Percentiles rank a stretch among this genome's conserved stretches.
phyloP scores from a whole-genome alignment of 1,139 yeast genomes.

The Pneumocystis oryctolagi region DNA sequence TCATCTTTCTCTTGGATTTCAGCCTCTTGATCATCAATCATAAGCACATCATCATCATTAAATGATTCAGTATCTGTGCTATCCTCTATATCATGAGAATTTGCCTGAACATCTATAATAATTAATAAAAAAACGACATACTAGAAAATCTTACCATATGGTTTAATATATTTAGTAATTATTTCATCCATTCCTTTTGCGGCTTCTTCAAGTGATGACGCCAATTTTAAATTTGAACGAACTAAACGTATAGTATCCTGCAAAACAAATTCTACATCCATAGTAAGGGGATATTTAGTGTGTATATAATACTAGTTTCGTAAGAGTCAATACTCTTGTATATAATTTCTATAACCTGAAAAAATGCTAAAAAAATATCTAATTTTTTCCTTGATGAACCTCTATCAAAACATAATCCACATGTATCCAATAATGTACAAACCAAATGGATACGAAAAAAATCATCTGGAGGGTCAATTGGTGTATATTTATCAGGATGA shows the following conservation, averaged over 20 bases:
- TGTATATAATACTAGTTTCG: constrained; percentile 39
- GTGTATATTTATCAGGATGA: constrained; percentile 30
- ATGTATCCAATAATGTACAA: constrained; percentile 27
- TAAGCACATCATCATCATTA: constrained; percentile 19
- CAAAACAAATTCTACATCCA: constrained; percentile 44
- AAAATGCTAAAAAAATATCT: constrained; percentile 40
- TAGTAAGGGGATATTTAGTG: constrained; percentile 52
- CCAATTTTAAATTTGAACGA: background rate
- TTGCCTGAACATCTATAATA: constrained; percentile 3
- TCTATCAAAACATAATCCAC: constrained; percentile 16
- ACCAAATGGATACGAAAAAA: constrained; percentile 57
- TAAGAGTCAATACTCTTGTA: background rate
- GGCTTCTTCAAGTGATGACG: constrained; percentile 15
- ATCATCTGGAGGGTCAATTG: constrained; percentile 48
- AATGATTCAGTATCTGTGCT: constrained; percentile 16
- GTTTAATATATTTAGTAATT: constrained; percentile 1
- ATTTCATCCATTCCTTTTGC: constrained; percentile 11
- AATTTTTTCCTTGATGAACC: constrained; percentile 24
- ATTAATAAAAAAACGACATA: constrained; percentile 6
- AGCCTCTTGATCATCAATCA: constrained; percentile 18
- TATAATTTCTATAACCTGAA: constrained; percentile 29
- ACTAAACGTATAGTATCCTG: constrained; percentile 7
- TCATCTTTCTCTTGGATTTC: constrained; percentile 21
- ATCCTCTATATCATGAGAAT: constrained; percentile 16
- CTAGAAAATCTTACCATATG: constrained; percentile 9